Evolutionary conservation across 371 early-diverging fungal species (phyloP).

Genomic region (Basidiobolus meristosporus): DNA sequence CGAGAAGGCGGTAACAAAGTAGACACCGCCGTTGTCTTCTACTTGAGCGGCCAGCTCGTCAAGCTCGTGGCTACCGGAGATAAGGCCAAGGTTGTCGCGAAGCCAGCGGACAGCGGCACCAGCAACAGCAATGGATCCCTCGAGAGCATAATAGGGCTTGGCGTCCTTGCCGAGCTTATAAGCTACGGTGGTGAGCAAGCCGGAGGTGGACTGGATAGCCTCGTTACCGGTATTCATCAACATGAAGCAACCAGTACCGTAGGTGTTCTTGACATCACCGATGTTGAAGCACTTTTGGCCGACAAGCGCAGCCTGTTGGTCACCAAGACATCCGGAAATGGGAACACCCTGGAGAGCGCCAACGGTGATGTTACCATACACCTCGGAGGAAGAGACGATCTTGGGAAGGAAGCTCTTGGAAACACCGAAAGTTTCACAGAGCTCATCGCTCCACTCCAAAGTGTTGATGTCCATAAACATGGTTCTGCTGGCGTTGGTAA

Average conservation of each 20-base stretch:
- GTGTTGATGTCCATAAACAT: slow-evolving; percentile 82
- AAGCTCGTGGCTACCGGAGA: slow-evolving; percentile 36
- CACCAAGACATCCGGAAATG: slow-evolving; percentile 75
- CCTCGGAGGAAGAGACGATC: slow-evolving; percentile 67
- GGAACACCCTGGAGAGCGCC: slow-evolving; percentile 48
- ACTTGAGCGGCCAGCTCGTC: slow-evolving; percentile 28
- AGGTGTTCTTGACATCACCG: slow-evolving; percentile 87
- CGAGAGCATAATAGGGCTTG: slow-evolving; percentile 64
- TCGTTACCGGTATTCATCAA: slow-evolving; percentile 80
- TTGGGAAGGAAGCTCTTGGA: slow-evolving; percentile 42
- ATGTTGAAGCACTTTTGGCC: slow-evolving; percentile 80
- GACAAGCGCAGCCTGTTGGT: slow-evolving; percentile 93
- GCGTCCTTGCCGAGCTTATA: slow-evolving; percentile 73
- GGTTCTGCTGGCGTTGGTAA: slow-evolving; percentile 88
- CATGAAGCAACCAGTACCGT: slow-evolving; percentile 94
- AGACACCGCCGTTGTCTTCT: slow-evolving; percentile 67
- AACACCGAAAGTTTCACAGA: slow-evolving; percentile 56
- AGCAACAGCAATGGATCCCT: slow-evolving; percentile 87
- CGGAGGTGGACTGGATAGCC: slow-evolving; percentile 58
- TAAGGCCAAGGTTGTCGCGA: slow-evolving; percentile 69
- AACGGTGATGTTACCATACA: slow-evolving; percentile 37
- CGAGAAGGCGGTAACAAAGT: slow-evolving; percentile 89
- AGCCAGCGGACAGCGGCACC: slow-evolving; percentile 89
- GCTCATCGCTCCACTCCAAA: slow-evolving; percentile 60
- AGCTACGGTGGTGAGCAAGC: slow-evolving; percentile 81